Base-by-base conservation (phyloP, 176 grass and related monocot genomes). In the Oryza glaberrima region DNA sequence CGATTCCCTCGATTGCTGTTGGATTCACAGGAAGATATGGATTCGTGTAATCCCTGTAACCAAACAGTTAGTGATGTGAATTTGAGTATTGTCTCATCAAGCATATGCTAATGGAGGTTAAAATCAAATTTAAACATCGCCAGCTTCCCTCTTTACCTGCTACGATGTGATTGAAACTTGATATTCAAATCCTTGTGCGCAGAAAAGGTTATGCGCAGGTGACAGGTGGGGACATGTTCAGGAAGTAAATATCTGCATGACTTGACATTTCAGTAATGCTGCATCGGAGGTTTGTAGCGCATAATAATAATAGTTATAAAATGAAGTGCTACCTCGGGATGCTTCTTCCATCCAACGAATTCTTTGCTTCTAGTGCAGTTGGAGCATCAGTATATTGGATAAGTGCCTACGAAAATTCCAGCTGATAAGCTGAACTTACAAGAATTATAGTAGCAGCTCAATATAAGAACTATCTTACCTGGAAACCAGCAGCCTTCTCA, bases 21-120 rank as follows among this genome's bases (percentile, higher is more conserved):
- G 90, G 91, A 71, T 99, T 99, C 67, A 99, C 96, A 84, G 96
- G 93, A 92, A 99, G 96, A 83, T 96, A 99, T 38, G 96, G 96
- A 81, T 99, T 99, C 67, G 96, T 99, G 82, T 96, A 99, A 90
- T 99, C 96, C 84, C 96, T 99, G 86, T 20, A 87, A 84, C 60
- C 54, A 81, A 85, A 79, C 36, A 83, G 52, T 68, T 73, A 77
- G 7, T 67, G 44, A 71, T 56, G 85, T 23, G 25, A 73, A 76
- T 73, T 73, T 75, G 19, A 35, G 11, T 75, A 61, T 60, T 72
- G 35, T 2, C 58, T 48, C 28, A n/a, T 40, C 34, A 76, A 41
- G 20, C 3, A 81, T 20, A 43, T 65, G 47, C 45, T 38, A 77
- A 67, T 44, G 76, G 20, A 81, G 17, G 10, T 82, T 46, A 79